Evolutionary conservation across 805 yeast species (phyloP).

Genomic region (Brettanomyces sp.): DNA sequence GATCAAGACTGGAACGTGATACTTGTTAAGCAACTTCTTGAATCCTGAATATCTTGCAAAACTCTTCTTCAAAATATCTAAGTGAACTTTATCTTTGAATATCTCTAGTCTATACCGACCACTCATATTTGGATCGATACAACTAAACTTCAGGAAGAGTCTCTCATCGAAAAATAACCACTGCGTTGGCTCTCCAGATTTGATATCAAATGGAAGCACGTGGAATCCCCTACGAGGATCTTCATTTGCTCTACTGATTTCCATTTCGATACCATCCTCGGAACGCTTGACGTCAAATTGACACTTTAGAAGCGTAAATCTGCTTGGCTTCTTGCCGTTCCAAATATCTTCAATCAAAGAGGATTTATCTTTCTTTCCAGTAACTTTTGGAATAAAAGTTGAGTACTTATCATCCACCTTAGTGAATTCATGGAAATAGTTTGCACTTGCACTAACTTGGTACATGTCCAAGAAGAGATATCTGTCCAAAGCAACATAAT

Average conservation of each 20-base stretch:
- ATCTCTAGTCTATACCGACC: background rate
- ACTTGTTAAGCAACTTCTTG: slow-evolving; percentile 1
- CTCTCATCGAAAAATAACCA: slow-evolving; percentile 8
- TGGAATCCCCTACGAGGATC: background rate
- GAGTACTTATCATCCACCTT: slow-evolving; percentile 13
- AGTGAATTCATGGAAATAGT: slow-evolving; percentile 18
- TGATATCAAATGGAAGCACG: background rate
- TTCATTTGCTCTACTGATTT: background rate
- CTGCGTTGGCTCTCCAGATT: background rate
- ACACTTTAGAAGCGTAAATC: slow-evolving; percentile 5
- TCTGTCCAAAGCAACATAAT: slow-evolving; percentile 18
- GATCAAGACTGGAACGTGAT: slow-evolving; percentile 2
- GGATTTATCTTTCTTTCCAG: background rate
- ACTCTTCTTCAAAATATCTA: background rate
- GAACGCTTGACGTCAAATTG: background rate
- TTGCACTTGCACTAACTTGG: slow-evolving; percentile 13
- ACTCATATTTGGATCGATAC: background rate
- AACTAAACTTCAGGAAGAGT: slow-evolving; percentile 2
- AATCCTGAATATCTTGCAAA: background rate
- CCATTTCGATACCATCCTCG: background rate
- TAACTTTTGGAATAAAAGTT: background rate
- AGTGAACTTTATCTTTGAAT: background rate
- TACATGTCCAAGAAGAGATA: slow-evolving; percentile 16
- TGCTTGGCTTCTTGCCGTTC: background rate
- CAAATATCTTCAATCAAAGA: slow-evolving; percentile 1